A percentile compares a stretch with the other conserved stretches of the same genome.
Evolutionary conservation across 2,329 filamentous ascomycete species (phyloP).

Genomic region (Herpotrichia juniperi): DNA sequence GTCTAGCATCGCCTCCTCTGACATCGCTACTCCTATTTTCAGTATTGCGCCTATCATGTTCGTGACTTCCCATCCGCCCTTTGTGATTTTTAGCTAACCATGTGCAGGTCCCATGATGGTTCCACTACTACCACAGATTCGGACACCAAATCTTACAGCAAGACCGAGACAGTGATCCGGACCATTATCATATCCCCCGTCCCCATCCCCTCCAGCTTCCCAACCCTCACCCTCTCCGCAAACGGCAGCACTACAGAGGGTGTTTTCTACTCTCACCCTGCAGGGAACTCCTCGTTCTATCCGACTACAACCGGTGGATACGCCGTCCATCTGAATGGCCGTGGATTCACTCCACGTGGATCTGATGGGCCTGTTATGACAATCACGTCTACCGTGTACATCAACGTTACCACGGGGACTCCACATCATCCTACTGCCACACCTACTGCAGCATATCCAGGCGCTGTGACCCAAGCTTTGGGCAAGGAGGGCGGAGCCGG

Average conservation of each 20-base stretch:
- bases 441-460: background rate
- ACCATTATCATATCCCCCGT: background rate
- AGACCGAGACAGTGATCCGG: background rate
- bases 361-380: too few relatives aligned
- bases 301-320: too few relatives aligned
- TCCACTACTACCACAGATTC: too few relatives aligned
- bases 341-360: too few relatives aligned
- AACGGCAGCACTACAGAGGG: background rate
- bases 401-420: background rate
- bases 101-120: too few relatives aligned
- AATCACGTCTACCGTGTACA: background rate
- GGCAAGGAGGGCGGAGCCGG: background rate
- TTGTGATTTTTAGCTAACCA: too few relatives aligned
- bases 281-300: background rate
- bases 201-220: background rate
- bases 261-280: background rate
- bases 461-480: background rate
- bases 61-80: too few relatives aligned
- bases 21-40: too few relatives aligned
- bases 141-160: background rate
- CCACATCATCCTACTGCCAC: background rate
- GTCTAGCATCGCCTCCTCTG: too few relatives aligned
- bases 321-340: too few relatives aligned
- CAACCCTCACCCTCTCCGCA: background rate
- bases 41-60: too few relatives aligned